These are phyloP conservation scores for Sporothrix brunneoviolacea DNA, from an alignment of 2,329 filamentous ascomycete species.

Conservation along the genomic window DNA sequence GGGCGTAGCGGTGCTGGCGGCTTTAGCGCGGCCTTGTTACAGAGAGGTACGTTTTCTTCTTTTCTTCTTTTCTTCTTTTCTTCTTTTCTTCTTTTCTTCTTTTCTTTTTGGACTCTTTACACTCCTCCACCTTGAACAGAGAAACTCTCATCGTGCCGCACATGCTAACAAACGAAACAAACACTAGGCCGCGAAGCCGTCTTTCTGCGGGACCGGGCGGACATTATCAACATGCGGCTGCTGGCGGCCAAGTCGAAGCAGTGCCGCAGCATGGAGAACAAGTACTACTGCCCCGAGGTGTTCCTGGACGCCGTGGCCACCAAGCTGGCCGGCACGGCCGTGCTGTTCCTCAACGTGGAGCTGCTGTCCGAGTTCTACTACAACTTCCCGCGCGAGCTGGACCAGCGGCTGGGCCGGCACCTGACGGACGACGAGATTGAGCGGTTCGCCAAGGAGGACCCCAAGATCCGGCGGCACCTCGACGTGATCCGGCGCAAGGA, in stretches of 20 bases:
- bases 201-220: constrained; percentile 86
- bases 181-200: constrained; percentile 87
- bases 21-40: constrained; percentile 80
- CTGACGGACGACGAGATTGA: constrained; percentile 76
- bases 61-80: neutral
- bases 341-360: constrained; percentile 96
- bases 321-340: constrained; percentile 89
- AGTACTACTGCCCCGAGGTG: constrained; percentile 93
- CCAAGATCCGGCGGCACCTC: constrained; percentile 79
- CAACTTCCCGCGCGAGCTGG: constrained; percentile 89
- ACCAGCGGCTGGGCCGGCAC: constrained; percentile 75
- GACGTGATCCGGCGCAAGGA: constrained; percentile 92
- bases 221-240: constrained; percentile 85
- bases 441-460: constrained; percentile 85
- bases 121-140: neutral
- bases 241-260: constrained; percentile 84
- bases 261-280: constrained; percentile 76
- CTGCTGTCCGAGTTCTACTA: constrained; percentile 96
- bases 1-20: constrained; percentile 81
- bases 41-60: constrained; percentile 55
- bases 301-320: constrained; percentile 97
- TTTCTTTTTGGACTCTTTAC: neutral
- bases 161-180: constrained; percentile 26
- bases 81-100: neutral
- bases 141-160: too few relatives aligned